Evolutionary conservation across 305 asterid genomes (phyloP), one percentile per base, ranked within the genome.

Genomic region (Solanum hybrid): DNA sequence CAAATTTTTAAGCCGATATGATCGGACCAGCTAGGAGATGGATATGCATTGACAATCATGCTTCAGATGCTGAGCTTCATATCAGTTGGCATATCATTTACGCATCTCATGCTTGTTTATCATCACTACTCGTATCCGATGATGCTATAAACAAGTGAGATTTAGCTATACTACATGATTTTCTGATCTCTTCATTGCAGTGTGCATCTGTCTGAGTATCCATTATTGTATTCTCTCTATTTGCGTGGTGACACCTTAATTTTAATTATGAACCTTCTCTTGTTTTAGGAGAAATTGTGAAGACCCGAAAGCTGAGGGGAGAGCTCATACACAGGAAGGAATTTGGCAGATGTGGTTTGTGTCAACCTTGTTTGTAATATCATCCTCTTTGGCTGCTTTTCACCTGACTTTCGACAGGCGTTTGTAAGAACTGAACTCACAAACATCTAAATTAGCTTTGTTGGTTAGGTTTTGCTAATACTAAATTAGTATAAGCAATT

Each of bases 1-100:
- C 83, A 73, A 97, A 90, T 96, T 94, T 89, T 93, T 97, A 82
- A 94, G 93, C 93, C 87, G 84, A 14, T 92, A 93, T 87, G 98
- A 96, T 89, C 38, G 17, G 73, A 41, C 73, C 38, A 83, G 38
- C 37, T 83, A 41, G 87, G 34, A 83, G 73, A 41, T 83, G 73
- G 15, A 41, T 45, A 83, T 83, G 87, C 10, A 3, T 83, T 83
- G 26, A 41, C 72, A 41, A 83, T 27, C 73, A 27, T 26, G 65
- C 37, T 41, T 82, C 26, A 26, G 87, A 41, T 29, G 37, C 70
- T 41, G 87, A 82, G 87, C 37, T 81, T 38, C 87, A 81, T 38
- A 41, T 82, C 72, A 82, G 73, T 29, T 13, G 5, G 73, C 72
- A 27, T 41, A 29, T 82, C 72, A 26, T 17, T 45, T 39, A 82